Evolutionary conservation across 2,329 filamentous ascomycete species (phyloP), one percentile per base, ranked within the genome.

Genomic region (Xylaria polymorpha): DNA sequence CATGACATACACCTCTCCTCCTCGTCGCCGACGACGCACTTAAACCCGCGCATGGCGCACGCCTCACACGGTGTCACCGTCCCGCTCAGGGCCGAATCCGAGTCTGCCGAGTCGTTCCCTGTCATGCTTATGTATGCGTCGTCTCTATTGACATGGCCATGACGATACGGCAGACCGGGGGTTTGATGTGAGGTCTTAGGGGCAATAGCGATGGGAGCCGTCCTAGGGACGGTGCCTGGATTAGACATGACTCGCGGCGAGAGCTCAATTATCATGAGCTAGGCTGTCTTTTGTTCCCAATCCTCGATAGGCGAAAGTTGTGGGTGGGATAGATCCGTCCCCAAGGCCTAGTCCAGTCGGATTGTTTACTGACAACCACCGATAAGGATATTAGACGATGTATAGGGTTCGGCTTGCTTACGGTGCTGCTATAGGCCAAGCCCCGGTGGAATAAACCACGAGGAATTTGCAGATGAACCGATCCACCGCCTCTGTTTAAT

Each of bases 1-100:
- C 93, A 97, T 71, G 93, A 85, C 71, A 93, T 87, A 80, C 93
- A 96, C 66, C 64, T 85, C 74, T 92, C 89, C 72, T 91, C 91
- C 79, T 95, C 92, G 77, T 94, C 91, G 73, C 82, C 83, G 78
- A 92, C 87, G 71, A 94, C 90, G 82, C 93, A 96, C 81, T 91
- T 91, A 76, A 88, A 89, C 79, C 92, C 92, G 73, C 91, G 88
- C 80, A 87, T 86, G 71, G 90, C 86, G 80, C 93, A 96, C 68
- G 91, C 88, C 82, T 94, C 91, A 81, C 92, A 94, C 46, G 90
- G 87, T 65, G 86, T 82, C 79, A 78, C 75, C 77, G 77, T 81
- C 79, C 79, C 81, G 79, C 79, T 83, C 76, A 79, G 75, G 61
- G 80, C 77, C 63, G 79, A 79, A 64, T 81, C 76, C 29, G 84